Evolutionary conservation across 208 protist genomes (phyloP), one percentile per base, ranked within the genome.

Genomic region (Trypanosomatidae sp.): DNA sequence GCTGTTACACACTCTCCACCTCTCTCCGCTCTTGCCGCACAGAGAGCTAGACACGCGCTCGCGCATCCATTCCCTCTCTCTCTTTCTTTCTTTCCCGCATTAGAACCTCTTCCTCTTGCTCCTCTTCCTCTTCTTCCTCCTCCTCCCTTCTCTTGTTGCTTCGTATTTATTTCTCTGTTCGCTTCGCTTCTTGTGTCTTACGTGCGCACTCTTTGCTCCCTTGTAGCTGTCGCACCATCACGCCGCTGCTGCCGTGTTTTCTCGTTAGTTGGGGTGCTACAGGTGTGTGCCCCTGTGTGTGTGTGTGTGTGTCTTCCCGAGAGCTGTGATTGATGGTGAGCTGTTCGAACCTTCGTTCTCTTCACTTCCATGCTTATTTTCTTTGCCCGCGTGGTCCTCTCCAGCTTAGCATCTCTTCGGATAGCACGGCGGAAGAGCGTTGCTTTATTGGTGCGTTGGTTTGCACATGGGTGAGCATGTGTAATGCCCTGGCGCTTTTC

Each of bases 181-280:
- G 30, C 66, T 41, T 69, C 71, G 69, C 50, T 53, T 69, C n/a
- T 66, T 73, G 30, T 43, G 25, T 65, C 47, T 69, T 58, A 58
- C 25, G 25, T 44, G 33, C 39, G 39, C 15, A 30, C 15, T 65
- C 3, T 67, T 12, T 41, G 41, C 30, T 44, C 41, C 17, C 9
- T 25, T 13, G 19, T 62, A 22, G 12, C 56, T 28, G 15, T 33
- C 3, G 56, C 33, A 39, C n/a, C n/a, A 33, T 36, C 15, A 62
- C 13, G 22, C 33, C 9, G 33, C 19, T 22, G 62, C 62, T 28
- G 30, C 33, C 13, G n/a, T 50, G 22, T 10, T 66, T 28, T 66
- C 49, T 8, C 28, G 9, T 39, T 19, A 25, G n/a, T 13, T 60
- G 46, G 46, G 15, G 50, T 10, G 17, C 19, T 55, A n/a, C 50